Percentiles rank a stretch among this genome's conserved stretches.
phyloP scores from a whole-genome alignment of 192 early-diverging fungal species.

The Linnemannia exigua region DNA sequence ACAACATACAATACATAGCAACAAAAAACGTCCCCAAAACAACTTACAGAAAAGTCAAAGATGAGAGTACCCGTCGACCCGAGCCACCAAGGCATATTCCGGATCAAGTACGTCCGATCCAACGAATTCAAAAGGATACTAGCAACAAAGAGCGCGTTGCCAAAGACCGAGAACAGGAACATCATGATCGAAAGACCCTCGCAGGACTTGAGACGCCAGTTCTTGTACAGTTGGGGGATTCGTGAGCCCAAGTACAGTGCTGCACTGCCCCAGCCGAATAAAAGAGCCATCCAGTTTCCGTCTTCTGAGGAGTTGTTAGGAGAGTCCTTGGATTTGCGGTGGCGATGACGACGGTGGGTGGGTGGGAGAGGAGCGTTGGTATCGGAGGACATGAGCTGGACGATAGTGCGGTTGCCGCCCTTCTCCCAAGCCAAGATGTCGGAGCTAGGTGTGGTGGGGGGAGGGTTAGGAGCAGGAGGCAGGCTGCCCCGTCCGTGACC shows the following conservation, averaged over 20 bases:
- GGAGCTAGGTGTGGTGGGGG: neutral
- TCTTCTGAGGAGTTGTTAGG: neutral
- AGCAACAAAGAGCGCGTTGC: slow-evolving; percentile 74
- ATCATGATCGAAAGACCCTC: slow-evolving; percentile 84
- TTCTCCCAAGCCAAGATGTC: neutral
- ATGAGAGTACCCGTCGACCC: slow-evolving; percentile 78
- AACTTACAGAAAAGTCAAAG: slow-evolving; percentile 78
- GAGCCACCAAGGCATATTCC: slow-evolving; percentile 81
- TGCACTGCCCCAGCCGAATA: slow-evolving; percentile 81
- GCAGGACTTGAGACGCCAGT: slow-evolving; percentile 73
- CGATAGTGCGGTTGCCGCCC: neutral
- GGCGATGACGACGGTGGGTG: neutral
- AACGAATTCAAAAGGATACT: slow-evolving; percentile 83
- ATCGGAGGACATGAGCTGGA: neutral
- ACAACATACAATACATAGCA: neutral
- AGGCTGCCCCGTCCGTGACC: slow-evolving; percentile 16
- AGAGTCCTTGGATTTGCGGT: neutral
- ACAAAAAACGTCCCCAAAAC: neutral
- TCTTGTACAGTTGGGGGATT: slow-evolving; percentile 89
- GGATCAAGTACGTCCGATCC: slow-evolving; percentile 70
- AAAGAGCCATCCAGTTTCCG: slow-evolving; percentile 62
- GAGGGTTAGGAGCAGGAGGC: slow-evolving; percentile 7
- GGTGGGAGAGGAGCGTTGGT: neutral
- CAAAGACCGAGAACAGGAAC: slow-evolving; percentile 84
- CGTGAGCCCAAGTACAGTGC: slow-evolving; percentile 81